Evolutionary conservation across 2,329 filamentous ascomycete genomes (phyloP), one percentile per base, ranked within the genome.

Genomic region (Hypomyces rosellus): DNA sequence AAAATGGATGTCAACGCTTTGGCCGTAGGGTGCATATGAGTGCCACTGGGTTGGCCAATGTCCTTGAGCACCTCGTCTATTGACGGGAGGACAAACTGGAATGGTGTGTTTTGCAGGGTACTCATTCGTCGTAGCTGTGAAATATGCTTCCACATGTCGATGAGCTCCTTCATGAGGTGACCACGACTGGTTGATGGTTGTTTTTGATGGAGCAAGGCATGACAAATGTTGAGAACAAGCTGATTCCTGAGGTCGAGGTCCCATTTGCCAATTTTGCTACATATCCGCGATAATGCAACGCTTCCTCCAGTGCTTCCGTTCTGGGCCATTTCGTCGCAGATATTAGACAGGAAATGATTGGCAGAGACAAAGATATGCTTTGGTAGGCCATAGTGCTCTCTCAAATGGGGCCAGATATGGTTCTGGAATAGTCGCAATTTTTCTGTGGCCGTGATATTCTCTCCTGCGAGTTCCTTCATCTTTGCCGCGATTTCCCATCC

Each of bases 101-200:
- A 48, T 1, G 48, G 44, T 13, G 56, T 40, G 11, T 47, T 47
- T 6, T 49, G 33, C 39, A 66, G 63, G n/a, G 16, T 14, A 22
- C 61, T 60, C 5, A 46, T 52, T 11, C 68, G 61, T 39, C 57
- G 62, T 37, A 70, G 54, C 46, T 66, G 64, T 1, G 69, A 68
- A 13, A 70, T 51, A 49, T 69, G 65, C 55, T 64, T 63, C 69
- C 69, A 71, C 47, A 70, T 50, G 12, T 59, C 58, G 30, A 69
- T 37, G 4, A 70, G 57, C 52, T 70, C 65, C 0, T 58, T 48
- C 38, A 64, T 44, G 15, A 66, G 18, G 40, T 33, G 45, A 1
- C 45, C 51, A 20, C 62, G 59, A 5, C 54, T 38, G 2, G 41
- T 25, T 6, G 48, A 48, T 3, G 51, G 33, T 25, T 58, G 51